A percentile compares a stretch with the other conserved stretches of the same genome.
Conservation (phyloP, 192 early-diverging fungal genomes). For the Pilobolus umbonatus region DNA sequence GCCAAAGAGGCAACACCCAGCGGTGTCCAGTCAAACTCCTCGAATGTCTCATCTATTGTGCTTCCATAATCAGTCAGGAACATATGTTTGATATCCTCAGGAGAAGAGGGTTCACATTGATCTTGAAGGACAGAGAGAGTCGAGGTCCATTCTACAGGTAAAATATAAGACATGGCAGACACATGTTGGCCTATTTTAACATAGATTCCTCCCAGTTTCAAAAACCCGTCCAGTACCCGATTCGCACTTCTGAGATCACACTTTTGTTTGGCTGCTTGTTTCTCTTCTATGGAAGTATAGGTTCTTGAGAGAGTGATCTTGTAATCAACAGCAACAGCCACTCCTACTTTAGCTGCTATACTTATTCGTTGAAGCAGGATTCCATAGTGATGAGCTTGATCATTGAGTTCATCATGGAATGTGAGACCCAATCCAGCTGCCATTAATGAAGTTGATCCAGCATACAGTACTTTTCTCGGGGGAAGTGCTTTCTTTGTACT, state of each 20-base stretch:
- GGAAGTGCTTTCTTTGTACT: no score
- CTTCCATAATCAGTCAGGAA: slow-evolving; percentile 65
- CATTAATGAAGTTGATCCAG: no score
- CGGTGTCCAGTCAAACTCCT: slow-evolving; percentile 73
- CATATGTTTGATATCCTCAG: slow-evolving; percentile 64
- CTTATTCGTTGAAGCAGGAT: slow-evolving; percentile 32
- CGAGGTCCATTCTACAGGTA: slow-evolving; percentile 86
- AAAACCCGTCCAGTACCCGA: slow-evolving; percentile 53
- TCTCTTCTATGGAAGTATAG: slow-evolving; percentile 25
- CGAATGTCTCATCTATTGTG: slow-evolving; percentile 64
- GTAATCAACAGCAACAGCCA: slow-evolving; percentile 51
- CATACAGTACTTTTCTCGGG: no score
- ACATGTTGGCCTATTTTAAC: slow-evolving; percentile 90
- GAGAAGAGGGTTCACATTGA: slow-evolving; percentile 68
- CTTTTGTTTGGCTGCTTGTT: slow-evolving; percentile 35
- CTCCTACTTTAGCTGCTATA: slow-evolving; percentile 37
- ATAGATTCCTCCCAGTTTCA: slow-evolving; percentile 75
- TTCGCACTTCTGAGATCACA: slow-evolving; percentile 71
- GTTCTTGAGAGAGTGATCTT: slow-evolving; percentile 39
- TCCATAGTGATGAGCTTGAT: slow-evolving; percentile 29
- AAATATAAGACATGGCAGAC: slow-evolving; percentile 74
- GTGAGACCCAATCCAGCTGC: no score
- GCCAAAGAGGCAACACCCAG: slow-evolving; percentile 93
- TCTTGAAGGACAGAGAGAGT: slow-evolving; percentile 84
- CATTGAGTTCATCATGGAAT: slow-evolving; percentile 30